These are phyloP conservation scores for Colletotrichum simmondsii DNA, from an alignment of 2,329 filamentous ascomycete genomes.

Conservation along the genomic window DNA sequence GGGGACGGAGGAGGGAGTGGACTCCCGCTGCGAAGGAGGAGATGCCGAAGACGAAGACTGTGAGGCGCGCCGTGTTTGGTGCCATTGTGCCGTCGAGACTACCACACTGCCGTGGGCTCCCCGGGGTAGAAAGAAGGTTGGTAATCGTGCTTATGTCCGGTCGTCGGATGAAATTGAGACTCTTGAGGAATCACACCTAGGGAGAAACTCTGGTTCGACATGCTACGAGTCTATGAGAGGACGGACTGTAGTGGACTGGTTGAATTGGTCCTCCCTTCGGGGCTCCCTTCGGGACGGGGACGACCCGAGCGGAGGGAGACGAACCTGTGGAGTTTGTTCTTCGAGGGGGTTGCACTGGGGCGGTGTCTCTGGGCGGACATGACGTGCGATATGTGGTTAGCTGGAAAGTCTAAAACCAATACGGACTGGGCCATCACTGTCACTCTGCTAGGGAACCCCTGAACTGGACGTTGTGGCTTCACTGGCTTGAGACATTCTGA, in stretches of 20 bases:
- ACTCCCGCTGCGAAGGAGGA: conserved; percentile 38
- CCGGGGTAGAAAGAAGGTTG: no score
- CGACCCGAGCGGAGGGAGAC: conserved; percentile 15
- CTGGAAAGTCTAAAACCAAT: not conserved
- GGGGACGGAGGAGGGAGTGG: conserved; percentile 8
- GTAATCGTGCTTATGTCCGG: not conserved
- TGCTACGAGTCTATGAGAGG: not conserved
- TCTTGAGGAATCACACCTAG: not conserved
- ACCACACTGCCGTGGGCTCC: no score
- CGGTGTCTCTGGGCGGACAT: conserved; percentile 14
- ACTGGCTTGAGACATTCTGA: conserved; percentile 18
- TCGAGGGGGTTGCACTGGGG: not conserved
- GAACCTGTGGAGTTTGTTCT: not conserved
- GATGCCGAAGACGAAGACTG: conserved; percentile 39
- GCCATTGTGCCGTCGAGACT: not conserved
- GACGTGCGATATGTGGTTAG: conserved; percentile 15
- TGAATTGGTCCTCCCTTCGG: not conserved
- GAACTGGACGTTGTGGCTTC: conserved; percentile 2
- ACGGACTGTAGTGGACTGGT: not conserved
- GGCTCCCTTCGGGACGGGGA: conserved; percentile 5
- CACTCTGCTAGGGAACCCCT: conserved; percentile 1
- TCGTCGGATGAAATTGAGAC: not conserved
- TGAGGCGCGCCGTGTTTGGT: conserved; percentile 8
- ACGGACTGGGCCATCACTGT: not conserved
- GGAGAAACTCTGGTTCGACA: not conserved